Evolutionary conservation across 1,284 basidiomycete species (phyloP), one percentile per base, ranked within the genome.

Genomic region (Pascua sp.): DNA sequence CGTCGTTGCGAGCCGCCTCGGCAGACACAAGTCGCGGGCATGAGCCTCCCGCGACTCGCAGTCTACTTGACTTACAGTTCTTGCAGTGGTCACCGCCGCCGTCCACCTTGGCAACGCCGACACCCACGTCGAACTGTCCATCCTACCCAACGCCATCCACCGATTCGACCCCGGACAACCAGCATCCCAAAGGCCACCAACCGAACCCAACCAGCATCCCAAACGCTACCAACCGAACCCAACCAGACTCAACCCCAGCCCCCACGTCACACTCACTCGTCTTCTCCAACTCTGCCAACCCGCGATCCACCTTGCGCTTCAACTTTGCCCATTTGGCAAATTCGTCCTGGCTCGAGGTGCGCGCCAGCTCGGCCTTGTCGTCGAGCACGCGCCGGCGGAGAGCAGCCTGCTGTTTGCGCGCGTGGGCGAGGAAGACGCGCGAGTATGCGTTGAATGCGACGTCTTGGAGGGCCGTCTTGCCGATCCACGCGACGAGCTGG

Each of bases 251-350:
- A 3, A 32, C 24, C 24, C 24, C 24, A 3, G 46, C 39, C 37
- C 56, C 39, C 16, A 18, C 9, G 38, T 41, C 45, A 5, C 4
- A 86, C 89, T 77, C 76, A 92, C 90, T 98, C 63, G 90, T 81
- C 75, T 87, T 88, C 79, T 98, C 95, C n/a, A 98, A 81, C 50
- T 98, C 91, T 37, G 85, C 84, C n/a, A 96, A 76, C 7, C 88
- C 89, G 77, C 96, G 97, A 79, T 99, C 96, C 39, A 97, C 86
- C 65, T 84, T 90, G 62, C 96, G 79, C 68, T 90, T 81, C 67
- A 98, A 79, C 79, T 93, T 95, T 46, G 95, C 95, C 96, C 96
- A 98, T 79, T 93, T 98, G 15, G 94, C 90, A 75, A 99, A 98
- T 73, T 98, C 89, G 72, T 98, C 95, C 74, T 98, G 95, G 12